phyloP scores from a whole-genome alignment of 208 protist genomes.

The Dictyostelium gargantuum region DNA sequence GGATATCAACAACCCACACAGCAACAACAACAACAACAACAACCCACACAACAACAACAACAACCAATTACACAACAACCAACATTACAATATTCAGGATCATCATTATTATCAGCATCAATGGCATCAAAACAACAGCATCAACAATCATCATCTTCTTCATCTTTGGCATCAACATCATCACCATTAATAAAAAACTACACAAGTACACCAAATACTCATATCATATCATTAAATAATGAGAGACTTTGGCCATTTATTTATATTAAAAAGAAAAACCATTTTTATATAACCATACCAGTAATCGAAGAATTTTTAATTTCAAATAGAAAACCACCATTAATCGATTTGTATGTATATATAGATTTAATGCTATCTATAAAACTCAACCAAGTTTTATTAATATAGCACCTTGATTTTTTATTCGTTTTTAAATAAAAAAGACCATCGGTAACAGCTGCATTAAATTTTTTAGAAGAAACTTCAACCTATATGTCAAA shows the following conservation, averaged over 20 bases:
- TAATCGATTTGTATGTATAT: conserved; percentile 16
- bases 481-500: neutral
- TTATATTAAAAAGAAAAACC: conserved; percentile 48
- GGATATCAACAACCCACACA: neutral
- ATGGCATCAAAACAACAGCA: neutral
- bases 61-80: neutral
- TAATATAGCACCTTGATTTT: no score
- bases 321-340: neutral
- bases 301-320: conserved; percentile 31
- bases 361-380: neutral
- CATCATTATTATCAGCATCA: neutral
- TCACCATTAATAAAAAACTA: neutral
- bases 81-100: neutral
- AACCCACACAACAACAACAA: neutral
- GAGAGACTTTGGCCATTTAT: conserved; percentile 51
- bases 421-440: neutral
- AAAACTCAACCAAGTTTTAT: no score
- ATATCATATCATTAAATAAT: conserved; percentile 41
- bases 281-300: conserved; percentile 31
- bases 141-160: neutral
- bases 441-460: conserved; percentile 28
- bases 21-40: neutral
- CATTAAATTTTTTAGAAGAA: conserved; percentile 52
- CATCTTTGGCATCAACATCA: neutral
- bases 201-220: conserved; percentile 39